These are phyloP conservation scores for Phytophthora citricola DNA, from an alignment of 352 stramenopile genomes.

Conservation along the genomic window DNA sequence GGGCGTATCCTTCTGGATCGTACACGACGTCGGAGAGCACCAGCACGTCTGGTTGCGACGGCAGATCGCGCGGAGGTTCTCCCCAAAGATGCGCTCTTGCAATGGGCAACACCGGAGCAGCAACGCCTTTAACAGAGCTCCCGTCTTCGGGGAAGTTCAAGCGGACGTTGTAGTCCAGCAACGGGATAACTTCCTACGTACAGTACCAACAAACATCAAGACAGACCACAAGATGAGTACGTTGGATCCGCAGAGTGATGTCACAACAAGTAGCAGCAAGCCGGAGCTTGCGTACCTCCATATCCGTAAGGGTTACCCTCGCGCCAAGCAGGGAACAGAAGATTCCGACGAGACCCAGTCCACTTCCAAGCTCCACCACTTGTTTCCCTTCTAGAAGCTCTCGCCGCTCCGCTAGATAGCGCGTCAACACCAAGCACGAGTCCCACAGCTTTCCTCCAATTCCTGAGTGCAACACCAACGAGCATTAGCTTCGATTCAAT, in stretches of 20 bases:
- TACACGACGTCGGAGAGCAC: slow-evolving; percentile 86
- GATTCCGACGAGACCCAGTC: slow-evolving; percentile 78
- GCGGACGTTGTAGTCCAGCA: slow-evolving; percentile 81
- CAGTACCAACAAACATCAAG: slow-evolving; percentile 4
- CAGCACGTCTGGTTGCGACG: slow-evolving; percentile 61
- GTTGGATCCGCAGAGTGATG: slow-evolving; percentile 7
- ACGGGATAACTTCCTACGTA: slow-evolving; percentile 65
- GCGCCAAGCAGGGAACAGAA: slow-evolving; percentile 72
- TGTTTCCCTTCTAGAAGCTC: slow-evolving; percentile 49
- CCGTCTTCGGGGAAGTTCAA: slow-evolving; percentile 55
- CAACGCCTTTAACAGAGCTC: slow-evolving; percentile 25
- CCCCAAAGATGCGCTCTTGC: slow-evolving; percentile 70
- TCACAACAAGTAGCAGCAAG: slow-evolving; percentile 17
- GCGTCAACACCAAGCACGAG: slow-evolving; percentile 77
- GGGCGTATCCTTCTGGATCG: slow-evolving; percentile 75
- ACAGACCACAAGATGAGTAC: slow-evolving; percentile 28
- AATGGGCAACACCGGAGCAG: slow-evolving; percentile 14
- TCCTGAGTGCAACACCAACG: slow-evolving; percentile 32
- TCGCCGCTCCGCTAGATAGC: slow-evolving; percentile 54
- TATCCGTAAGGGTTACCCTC: slow-evolving; percentile 73
- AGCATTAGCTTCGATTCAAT: slow-evolving; percentile 12
- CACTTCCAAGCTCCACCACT: slow-evolving; percentile 79
- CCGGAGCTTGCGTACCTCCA: slow-evolving; percentile 44
- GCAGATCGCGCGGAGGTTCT: slow-evolving; percentile 42
- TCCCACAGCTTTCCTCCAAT: slow-evolving; percentile 89